Percentiles rank a stretch among this genome's conserved stretches.
These are phyloP conservation scores for Pseudonectria foliicola DNA, from an alignment of 2,329 filamentous ascomycete species.

Conservation along the genomic window DNA sequence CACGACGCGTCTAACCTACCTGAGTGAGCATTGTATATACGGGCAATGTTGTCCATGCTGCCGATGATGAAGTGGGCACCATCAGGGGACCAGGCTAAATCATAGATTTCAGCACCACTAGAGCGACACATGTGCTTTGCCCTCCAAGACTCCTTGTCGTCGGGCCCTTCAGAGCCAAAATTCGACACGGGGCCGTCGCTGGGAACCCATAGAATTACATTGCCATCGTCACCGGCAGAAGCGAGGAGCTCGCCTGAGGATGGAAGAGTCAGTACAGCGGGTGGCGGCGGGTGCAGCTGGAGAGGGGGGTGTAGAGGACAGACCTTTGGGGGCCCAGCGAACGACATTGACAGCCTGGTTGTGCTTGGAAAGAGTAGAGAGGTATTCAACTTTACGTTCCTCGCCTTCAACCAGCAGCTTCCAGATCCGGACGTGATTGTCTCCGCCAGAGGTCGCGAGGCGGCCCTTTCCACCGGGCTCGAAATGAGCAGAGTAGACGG, in stretches of 20 bases:
- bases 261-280: too few relatives aligned
- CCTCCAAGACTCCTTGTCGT: constrained; percentile 95
- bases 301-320: constrained; percentile 10
- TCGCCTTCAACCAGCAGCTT: constrained; percentile 79
- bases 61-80: constrained; percentile 93
- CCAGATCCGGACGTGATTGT: constrained; percentile 96
- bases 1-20: constrained; percentile 45
- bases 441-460: constrained; percentile 87
- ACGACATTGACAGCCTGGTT: constrained; percentile 98
- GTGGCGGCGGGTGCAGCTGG: constrained; percentile 1
- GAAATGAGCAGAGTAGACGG: constrained; percentile 96
- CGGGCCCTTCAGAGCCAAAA: constrained; percentile 77
- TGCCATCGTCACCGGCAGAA: constrained; percentile 94
- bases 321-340: constrained; percentile 89
- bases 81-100: constrained; percentile 98
- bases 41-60: constrained; percentile 97
- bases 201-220: constrained; percentile 92
- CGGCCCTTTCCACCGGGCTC: constrained; percentile 87
- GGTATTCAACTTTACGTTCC: constrained; percentile 81
- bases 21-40: constrained; percentile 91
- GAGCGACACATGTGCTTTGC: constrained; percentile 97
- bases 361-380: constrained; percentile 87
- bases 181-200: constrained; percentile 62
- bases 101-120: constrained; percentile 92
- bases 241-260: constrained; percentile 77